A percentile compares a stretch with the other conserved stretches of the same genome.
phyloP scores from a whole-genome alignment of 176 grass and related monocot species.

The Carex parvula region DNA sequence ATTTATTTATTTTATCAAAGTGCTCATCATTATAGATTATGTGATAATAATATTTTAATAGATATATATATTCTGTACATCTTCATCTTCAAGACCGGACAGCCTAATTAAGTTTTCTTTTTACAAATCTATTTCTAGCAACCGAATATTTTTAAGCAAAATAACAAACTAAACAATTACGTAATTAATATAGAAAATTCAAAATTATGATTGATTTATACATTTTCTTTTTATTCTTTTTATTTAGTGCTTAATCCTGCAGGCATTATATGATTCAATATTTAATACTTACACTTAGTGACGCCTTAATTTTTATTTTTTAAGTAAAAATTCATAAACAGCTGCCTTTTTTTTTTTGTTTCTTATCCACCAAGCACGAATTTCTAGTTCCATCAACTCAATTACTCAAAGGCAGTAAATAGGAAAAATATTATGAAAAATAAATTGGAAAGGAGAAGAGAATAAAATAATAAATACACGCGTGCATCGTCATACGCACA shows the following conservation, averaged over 20 bases:
- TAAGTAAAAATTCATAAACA: not conserved
- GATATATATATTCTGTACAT: not conserved
- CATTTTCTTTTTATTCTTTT: not conserved
- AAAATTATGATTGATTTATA: not conserved
- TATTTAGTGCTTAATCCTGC: not conserved
- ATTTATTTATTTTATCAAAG: not conserved
- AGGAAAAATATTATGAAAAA: not conserved
- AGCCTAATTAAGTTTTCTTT: not conserved
- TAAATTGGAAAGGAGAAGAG: not conserved
- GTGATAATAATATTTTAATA: not conserved
- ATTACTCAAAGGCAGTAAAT: not conserved
- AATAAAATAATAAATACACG: too few species aligned
- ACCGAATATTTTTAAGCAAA: too few species aligned
- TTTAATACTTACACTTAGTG: not conserved
- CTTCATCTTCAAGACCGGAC: not conserved
- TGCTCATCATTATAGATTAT: not conserved
- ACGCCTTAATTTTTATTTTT: not conserved
- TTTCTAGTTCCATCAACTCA: not conserved
- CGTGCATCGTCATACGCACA: too few species aligned
- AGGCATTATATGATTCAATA: not conserved
- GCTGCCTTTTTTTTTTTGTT: too few species aligned
- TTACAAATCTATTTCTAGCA: not conserved
- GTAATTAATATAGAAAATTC: not conserved
- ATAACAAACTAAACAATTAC: too few species aligned
- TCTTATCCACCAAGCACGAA: not conserved